Evolutionary conservation across 805 yeast species (phyloP).

Genomic region (Hanseniaspora guilliermondii): DNA sequence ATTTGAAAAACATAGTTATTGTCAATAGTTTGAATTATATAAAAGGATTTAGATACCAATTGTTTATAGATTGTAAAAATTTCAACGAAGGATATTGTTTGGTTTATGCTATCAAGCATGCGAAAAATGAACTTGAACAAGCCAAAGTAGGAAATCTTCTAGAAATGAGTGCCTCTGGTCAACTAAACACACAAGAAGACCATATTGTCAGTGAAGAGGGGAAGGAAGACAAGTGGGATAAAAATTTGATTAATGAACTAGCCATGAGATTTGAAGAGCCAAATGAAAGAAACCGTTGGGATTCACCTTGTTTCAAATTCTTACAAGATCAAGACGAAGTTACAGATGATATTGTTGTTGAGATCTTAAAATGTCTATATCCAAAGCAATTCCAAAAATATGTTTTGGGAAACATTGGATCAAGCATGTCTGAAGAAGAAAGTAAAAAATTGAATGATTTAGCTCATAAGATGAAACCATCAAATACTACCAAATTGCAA

Average conservation of each 20-base stretch:
- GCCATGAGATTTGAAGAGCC: constrained; percentile 91
- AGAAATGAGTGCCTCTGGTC: constrained; percentile 10
- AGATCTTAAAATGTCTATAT: constrained; percentile 52
- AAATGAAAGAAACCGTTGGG: constrained; percentile 71
- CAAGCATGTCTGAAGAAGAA: constrained; percentile 13
- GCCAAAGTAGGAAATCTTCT: constrained; percentile 3
- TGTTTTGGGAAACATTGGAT: constrained; percentile 10
- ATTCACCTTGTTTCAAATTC: constrained; percentile 72
- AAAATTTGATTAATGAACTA: constrained; percentile 50
- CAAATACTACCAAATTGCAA: constrained; percentile 70
- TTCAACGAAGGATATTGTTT: constrained; percentile 71
- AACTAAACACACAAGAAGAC: constrained; percentile 17
- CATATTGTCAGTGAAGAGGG: constrained; percentile 21
- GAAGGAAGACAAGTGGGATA: constrained; percentile 41
- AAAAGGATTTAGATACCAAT: constrained; percentile 88
- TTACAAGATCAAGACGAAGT: constrained; percentile 31
- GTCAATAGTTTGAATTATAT: constrained; percentile 80
- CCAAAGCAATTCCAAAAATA: constrained; percentile 17
- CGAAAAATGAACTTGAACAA: constrained; percentile 36
- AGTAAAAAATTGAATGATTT: constrained; percentile 36
- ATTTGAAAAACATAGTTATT: constrained; percentile 59
- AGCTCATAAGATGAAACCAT: constrained; percentile 50
- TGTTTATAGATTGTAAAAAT: constrained; percentile 86
- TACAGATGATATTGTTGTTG: constrained; percentile 43
- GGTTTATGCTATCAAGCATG: constrained; percentile 62